Percentiles rank a stretch among this genome's conserved stretches.
These are phyloP conservation scores for Juncus inflexus DNA, from an alignment of 176 grass and related monocot genomes.

Conservation along the genomic window DNA sequence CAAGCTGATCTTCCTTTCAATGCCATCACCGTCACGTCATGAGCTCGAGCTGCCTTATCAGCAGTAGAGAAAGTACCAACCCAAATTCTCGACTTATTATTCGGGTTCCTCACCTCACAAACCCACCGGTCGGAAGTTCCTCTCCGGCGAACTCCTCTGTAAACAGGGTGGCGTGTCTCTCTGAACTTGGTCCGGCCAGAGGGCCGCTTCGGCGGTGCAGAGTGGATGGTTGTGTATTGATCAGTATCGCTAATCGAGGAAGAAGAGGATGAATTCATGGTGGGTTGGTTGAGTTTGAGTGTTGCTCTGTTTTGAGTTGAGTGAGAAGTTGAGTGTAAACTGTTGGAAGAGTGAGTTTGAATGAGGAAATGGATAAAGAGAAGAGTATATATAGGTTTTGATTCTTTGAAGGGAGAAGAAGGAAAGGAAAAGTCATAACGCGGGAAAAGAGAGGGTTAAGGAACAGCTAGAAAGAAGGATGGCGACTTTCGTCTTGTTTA, in stretches of 20 bases:
- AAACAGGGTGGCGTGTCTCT: conserved; percentile 81
- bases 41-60: conserved; percentile 34
- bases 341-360: not conserved
- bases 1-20: conserved; percentile 22
- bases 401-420: too few relatives aligned
- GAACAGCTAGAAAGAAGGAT: too few relatives aligned
- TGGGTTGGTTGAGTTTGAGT: not conserved
- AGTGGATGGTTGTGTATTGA: not conserved
- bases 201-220: conserved; percentile 38
- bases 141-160: conserved; percentile 58
- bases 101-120: conserved; percentile 63
- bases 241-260: not conserved
- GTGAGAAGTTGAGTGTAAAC: not conserved
- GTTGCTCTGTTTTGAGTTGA: not conserved
- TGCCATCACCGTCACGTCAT: conserved; percentile 27
- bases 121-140: conserved; percentile 50
- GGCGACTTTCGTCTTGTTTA: too few relatives aligned
- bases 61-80: conserved; percentile 30
- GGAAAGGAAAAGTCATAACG: too few relatives aligned
- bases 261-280: not conserved
- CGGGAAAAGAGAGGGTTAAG: too few relatives aligned
- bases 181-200: conserved; percentile 77
- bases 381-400: conserved; percentile 21
- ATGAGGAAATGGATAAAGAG: not conserved
- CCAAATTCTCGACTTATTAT: conserved; percentile 34